A percentile compares a stretch with the other conserved stretches of the same genome.
phyloP scores from a whole-genome alignment of 768 basidiomycete species.

The Lactarius indigo region DNA sequence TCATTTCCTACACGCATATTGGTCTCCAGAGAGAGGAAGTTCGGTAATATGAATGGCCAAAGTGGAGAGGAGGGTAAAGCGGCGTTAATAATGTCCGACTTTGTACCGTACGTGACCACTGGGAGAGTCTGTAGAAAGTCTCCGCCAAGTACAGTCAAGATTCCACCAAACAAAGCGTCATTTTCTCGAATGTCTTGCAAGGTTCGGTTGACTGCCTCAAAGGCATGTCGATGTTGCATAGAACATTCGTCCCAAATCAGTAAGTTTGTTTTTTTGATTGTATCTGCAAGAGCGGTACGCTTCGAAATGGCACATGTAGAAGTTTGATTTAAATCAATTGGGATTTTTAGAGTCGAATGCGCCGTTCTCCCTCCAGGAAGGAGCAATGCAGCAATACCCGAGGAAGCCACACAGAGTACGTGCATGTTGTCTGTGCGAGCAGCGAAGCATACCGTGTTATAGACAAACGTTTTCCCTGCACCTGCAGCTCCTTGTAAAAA shows the following conservation, averaged over 20 bases:
- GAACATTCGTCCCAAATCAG: constrained; percentile 43
- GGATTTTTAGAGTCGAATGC: constrained; percentile 48
- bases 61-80: constrained; percentile 25
- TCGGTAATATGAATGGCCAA: constrained; percentile 27
- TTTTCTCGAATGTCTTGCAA: constrained; percentile 34
- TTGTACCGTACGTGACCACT: constrained; percentile 31
- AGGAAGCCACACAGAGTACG: constrained; percentile 51
- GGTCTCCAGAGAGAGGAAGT: too few species aligned
- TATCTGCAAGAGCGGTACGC: constrained; percentile 30
- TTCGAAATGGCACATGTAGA: constrained; percentile 34
- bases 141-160: constrained; percentile 46
- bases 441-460: background rate
- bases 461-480: background rate
- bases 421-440: too few species aligned
- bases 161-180: constrained; percentile 40
- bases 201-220: constrained; percentile 42
- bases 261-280: constrained; percentile 33
- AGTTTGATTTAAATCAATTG: constrained; percentile 30
- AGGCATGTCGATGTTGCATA: constrained; percentile 36
- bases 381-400: constrained; percentile 46
- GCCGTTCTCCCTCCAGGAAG: constrained; percentile 43
- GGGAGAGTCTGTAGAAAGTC: constrained; percentile 49
- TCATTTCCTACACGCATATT: too few species aligned
- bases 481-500: background rate
- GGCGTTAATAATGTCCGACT: too few species aligned